Conservation (phyloP, 208 protist genomes). For the Leishmania arabica region DNA sequence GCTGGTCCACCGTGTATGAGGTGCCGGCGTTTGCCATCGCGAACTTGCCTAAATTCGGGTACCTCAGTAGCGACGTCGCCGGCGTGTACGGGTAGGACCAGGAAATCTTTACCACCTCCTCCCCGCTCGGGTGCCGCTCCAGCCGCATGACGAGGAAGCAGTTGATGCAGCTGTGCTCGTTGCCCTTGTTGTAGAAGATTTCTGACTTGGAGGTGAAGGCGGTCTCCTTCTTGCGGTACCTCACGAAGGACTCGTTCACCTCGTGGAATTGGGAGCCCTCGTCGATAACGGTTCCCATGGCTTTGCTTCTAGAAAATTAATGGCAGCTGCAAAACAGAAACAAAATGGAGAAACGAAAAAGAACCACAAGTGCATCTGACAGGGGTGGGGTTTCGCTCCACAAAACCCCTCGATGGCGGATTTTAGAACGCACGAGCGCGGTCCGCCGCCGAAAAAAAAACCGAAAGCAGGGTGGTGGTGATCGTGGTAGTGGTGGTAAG, state of each 20-base stretch:
- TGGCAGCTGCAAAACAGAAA: not conserved
- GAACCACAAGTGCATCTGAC: not conserved
- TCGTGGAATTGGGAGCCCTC: constrained; percentile 29
- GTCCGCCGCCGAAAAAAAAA: not conserved
- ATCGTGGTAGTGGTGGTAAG: too few relatives aligned
- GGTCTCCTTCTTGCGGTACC: constrained; percentile 44
- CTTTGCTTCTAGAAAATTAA: not conserved
- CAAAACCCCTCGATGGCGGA: not conserved
- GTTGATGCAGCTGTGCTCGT: constrained; percentile 52
- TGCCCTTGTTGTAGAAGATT: constrained; percentile 66
- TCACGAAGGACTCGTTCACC: constrained; percentile 45
- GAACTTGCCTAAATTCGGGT: constrained; percentile 71
- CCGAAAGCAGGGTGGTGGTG: too few relatives aligned
- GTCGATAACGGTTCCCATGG: constrained; percentile 30
- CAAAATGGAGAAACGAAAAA: not conserved
- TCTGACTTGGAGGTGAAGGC: constrained; percentile 34
- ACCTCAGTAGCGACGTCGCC: constrained; percentile 25
- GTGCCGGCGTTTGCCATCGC: constrained; percentile 53
- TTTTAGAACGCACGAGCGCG: not conserved
- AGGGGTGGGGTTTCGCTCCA: not conserved
- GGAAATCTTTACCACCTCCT: constrained; percentile 33
- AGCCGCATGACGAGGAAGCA: constrained; percentile 53
- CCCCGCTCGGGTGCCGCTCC: constrained; percentile 13
- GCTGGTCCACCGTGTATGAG: constrained; percentile 58
- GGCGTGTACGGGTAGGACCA: constrained; percentile 67